A percentile compares a stretch with the other conserved stretches of the same genome.
Evolutionary conservation across 2,329 filamentous ascomycete species (phyloP).

Genomic region (Colletotrichum sp.): DNA sequence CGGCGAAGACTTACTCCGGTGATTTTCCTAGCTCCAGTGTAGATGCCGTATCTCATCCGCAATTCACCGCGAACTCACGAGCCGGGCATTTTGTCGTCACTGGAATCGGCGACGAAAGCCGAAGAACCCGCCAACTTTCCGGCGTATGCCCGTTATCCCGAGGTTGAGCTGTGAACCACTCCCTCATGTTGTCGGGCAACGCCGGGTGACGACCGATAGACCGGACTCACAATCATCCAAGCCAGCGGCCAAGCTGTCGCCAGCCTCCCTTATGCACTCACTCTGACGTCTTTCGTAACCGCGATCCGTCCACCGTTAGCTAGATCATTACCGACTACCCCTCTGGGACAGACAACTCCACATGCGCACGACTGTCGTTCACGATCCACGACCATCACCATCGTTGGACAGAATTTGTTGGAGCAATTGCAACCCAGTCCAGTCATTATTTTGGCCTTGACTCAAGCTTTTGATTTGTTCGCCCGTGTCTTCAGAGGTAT

Average conservation of each 20-base stretch:
- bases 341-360: neutral
- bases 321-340: neutral
- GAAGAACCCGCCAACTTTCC: neutral
- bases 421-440: neutral
- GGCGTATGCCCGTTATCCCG: constrained; percentile 1
- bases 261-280: neutral
- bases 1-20: neutral
- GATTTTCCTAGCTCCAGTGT: neutral
- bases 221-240: neutral
- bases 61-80: neutral
- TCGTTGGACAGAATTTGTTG: neutral
- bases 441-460: constrained; percentile 20
- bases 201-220: neutral
- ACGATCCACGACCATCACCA: neutral
- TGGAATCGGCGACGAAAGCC: neutral
- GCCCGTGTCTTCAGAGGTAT: constrained; percentile 19
- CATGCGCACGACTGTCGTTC: neutral
- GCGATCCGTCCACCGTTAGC: neutral
- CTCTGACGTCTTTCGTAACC: neutral
- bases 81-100: neutral
- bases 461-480: constrained; percentile 22
- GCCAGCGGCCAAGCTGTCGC: neutral
- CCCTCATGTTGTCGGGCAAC: neutral
- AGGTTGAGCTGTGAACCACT: neutral
- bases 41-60: neutral